These are phyloP conservation scores for Bertia moriformis DNA, from an alignment of 2,329 filamentous ascomycete species.

Conservation along the genomic window DNA sequence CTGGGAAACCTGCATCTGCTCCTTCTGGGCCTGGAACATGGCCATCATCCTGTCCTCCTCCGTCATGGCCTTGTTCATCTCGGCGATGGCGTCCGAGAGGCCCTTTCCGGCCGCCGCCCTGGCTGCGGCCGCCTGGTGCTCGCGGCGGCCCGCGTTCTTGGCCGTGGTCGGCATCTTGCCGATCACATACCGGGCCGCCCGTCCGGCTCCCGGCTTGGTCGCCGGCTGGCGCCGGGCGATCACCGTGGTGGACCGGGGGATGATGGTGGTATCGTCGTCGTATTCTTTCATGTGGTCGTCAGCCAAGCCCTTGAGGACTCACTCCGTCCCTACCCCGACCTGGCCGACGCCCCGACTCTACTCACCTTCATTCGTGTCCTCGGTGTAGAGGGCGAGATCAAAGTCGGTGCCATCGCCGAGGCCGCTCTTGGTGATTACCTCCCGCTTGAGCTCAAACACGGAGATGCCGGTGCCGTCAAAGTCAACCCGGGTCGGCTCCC, in stretches of 20 bases:
- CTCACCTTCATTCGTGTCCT: slow-evolving; percentile 81
- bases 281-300: too few species aligned
- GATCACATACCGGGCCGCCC: slow-evolving; percentile 86
- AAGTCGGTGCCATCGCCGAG: slow-evolving; percentile 94
- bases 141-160: slow-evolving; percentile 61
- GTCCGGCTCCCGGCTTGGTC: slow-evolving; percentile 69
- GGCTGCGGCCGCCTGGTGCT: slow-evolving; percentile 39
- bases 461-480: slow-evolving; percentile 97
- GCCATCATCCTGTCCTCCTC: slow-evolving; percentile 90
- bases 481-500: slow-evolving; percentile 82
- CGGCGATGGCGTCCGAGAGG: slow-evolving; percentile 38
- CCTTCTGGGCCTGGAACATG: slow-evolving; percentile 78
- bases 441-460: slow-evolving; percentile 95
- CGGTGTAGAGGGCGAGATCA: slow-evolving; percentile 84
- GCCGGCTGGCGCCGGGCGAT: slow-evolving; percentile 78
- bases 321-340: neutral
- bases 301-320: neutral
- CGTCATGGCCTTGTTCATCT: slow-evolving; percentile 67
- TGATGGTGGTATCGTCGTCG: slow-evolving; percentile 94
- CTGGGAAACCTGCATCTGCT: slow-evolving; percentile 85
- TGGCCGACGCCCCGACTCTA: too few species aligned
- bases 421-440: slow-evolving; percentile 89
- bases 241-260: slow-evolving; percentile 85
- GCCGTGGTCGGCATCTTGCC: slow-evolving; percentile 87
- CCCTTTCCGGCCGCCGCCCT: slow-evolving; percentile 42